Percentiles rank a stretch among this genome's conserved stretches.
These are phyloP conservation scores for Paracamarosporium sp. DNA, from an alignment of 2,329 filamentous ascomycete species.

Conservation along the genomic window DNA sequence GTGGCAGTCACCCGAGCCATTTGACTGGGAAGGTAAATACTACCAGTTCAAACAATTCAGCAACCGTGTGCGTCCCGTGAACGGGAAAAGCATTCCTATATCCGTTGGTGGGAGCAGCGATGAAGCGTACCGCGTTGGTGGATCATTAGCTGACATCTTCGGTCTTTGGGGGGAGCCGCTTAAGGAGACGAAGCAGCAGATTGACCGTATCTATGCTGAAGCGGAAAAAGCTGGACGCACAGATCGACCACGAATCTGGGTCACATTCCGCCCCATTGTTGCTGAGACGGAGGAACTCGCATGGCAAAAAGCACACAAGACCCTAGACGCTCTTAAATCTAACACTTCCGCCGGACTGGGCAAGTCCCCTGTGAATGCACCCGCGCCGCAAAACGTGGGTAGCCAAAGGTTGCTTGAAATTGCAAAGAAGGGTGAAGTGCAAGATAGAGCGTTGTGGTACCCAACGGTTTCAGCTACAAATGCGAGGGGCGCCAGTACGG, in stretches of 20 bases:
- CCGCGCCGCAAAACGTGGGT: conserved; percentile 16
- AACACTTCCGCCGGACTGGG: conserved; percentile 38
- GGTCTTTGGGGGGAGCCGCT: conserved; percentile 70
- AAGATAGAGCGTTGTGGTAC: conserved; percentile 21
- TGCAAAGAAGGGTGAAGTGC: conserved; percentile 20
- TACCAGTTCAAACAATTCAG: conserved; percentile 66
- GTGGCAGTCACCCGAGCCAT: conserved; percentile 63
- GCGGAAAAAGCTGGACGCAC: conserved; percentile 63
- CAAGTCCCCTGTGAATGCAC: conserved; percentile 10
- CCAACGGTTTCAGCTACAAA: conserved; percentile 20
- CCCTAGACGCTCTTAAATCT: conserved; percentile 58
- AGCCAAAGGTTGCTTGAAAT: conserved; percentile 20
- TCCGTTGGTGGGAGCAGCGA: conserved; percentile 67
- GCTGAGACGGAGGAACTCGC: conserved; percentile 69
- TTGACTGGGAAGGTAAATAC: conserved; percentile 68
- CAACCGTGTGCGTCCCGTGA: conserved; percentile 61
- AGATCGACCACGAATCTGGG: conserved; percentile 67
- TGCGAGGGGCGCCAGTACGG: conserved; percentile 16
- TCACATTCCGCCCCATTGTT: conserved; percentile 67
- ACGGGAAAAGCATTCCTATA: conserved; percentile 60
- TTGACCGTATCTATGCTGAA: conserved; percentile 66
- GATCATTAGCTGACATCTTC: conserved; percentile 66
- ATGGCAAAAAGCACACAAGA: conserved; percentile 66
- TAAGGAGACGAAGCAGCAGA: conserved; percentile 69
- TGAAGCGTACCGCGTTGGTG: conserved; percentile 66